Evolutionary conservation across 352 stramenopile genomes (phyloP).

Genomic region (Phytophthora uliginosa): DNA sequence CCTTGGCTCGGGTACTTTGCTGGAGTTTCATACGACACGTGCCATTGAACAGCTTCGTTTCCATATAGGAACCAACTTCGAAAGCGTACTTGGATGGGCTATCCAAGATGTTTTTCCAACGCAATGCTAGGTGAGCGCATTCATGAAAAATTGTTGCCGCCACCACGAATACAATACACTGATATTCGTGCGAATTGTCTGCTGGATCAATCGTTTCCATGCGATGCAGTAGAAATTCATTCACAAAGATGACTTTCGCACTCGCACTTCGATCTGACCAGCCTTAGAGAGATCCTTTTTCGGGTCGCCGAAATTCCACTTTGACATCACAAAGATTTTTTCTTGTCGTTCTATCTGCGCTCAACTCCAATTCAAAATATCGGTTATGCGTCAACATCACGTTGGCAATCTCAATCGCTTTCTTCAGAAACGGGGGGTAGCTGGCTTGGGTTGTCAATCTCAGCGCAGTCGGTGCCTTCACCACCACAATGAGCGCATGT

Average conservation of each 20-base stretch:
- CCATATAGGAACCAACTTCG: slow-evolving; percentile 2
- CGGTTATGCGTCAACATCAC: not conserved
- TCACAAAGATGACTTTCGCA: slow-evolving; percentile 2
- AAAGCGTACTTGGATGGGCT: not conserved
- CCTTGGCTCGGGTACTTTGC: not conserved
- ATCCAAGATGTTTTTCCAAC: slow-evolving; percentile 5
- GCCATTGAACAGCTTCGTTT: not conserved
- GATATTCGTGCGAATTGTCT: slow-evolving; percentile 1
- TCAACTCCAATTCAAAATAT: not conserved
- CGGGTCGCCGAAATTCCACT: slow-evolving; percentile 2
- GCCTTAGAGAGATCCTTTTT: slow-evolving; percentile 5
- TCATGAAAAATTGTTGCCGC: slow-evolving; percentile 9
- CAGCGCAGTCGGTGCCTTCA: not conserved
- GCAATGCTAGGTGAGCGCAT: slow-evolving; percentile 2
- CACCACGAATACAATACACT: slow-evolving; percentile 5
- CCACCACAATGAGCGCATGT: not conserved
- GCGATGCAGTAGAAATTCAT: slow-evolving; percentile 5
- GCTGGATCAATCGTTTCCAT: not conserved
- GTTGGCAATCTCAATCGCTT: slow-evolving; percentile 8
- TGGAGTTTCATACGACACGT: not conserved
- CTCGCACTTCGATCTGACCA: not conserved
- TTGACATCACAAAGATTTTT: slow-evolving; percentile 5
- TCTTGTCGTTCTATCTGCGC: not conserved
- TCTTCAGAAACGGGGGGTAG: slow-evolving; percentile 3
- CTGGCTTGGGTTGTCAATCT: not conserved